These are phyloP conservation scores for Hygrophorus pudorinus DNA, from an alignment of 768 basidiomycete species.

Conservation along the genomic window DNA sequence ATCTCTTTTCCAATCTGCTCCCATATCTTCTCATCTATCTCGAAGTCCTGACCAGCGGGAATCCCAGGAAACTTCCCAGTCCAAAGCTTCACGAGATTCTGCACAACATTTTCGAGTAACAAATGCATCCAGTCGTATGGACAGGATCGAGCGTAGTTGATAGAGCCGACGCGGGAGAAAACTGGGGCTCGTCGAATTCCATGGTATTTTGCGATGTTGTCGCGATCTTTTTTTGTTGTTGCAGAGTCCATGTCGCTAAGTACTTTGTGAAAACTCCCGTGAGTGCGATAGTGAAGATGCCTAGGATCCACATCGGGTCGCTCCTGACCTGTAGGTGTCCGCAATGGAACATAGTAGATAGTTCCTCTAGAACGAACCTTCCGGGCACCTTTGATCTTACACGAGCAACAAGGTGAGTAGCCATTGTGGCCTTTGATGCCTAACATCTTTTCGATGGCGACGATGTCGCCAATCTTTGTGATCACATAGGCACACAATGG, in stretches of 20 bases:
- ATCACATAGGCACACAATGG: constrained; percentile 19
- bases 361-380: constrained; percentile 1
- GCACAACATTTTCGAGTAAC: constrained; percentile 30
- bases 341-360: constrained; percentile 17
- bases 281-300: constrained; percentile 3
- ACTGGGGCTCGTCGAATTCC: constrained; percentile 23
- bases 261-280: constrained; percentile 9
- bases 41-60: constrained; percentile 21
- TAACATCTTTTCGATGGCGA: constrained; percentile 21
- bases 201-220: constrained; percentile 12
- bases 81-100: constrained; percentile 28
- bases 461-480: constrained; percentile 22
- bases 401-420: constrained; percentile 22
- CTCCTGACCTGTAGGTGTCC: constrained; percentile 1
- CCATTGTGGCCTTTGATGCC: constrained; percentile 28
- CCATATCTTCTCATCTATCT: constrained; percentile 19
- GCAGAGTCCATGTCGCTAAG: constrained; percentile 1
- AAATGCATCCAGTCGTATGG: constrained; percentile 40
- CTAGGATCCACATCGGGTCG: not conserved
- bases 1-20: constrained; percentile 25
- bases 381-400: constrained; percentile 20
- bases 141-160: constrained; percentile 20
- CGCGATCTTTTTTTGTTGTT: not conserved
- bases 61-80: constrained; percentile 29
- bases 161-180: constrained; percentile 16